Evolutionary conservation across 192 early-diverging fungal genomes (phyloP).

Genomic region (Obelidium mucronatum): DNA sequence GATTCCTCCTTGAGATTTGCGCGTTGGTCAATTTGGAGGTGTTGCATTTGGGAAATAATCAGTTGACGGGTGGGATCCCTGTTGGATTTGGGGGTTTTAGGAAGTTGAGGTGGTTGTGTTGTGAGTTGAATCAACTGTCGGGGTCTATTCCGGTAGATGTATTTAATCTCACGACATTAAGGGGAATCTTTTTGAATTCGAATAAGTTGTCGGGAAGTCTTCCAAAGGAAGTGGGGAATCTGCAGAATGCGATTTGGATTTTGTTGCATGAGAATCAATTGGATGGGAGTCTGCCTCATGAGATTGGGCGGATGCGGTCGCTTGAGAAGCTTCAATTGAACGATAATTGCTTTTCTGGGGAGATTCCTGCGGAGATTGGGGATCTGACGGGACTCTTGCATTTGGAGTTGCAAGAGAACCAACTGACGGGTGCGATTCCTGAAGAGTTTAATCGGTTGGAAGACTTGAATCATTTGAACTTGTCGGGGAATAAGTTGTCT

Average conservation of each 20-base stretch:
- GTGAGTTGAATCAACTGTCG: too few species aligned
- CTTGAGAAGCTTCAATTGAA: background rate
- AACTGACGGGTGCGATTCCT: background rate
- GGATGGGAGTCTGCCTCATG: background rate
- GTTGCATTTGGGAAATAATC: slow-evolving; percentile 23
- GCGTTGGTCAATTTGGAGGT: slow-evolving; percentile 13
- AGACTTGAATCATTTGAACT: background rate
- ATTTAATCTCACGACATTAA: background rate
- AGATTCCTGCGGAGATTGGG: slow-evolving; percentile 3
- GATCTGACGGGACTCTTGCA: background rate
- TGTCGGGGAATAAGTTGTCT: background rate
- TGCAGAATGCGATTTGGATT: background rate
- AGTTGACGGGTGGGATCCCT: slow-evolving; percentile 14
- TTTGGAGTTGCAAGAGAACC: background rate
- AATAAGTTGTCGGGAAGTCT: background rate
- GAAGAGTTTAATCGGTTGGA: background rate
- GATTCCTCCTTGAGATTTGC: slow-evolving; percentile 6
- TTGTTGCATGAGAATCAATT: background rate
- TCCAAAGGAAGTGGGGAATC: background rate
- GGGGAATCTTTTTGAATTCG: background rate
- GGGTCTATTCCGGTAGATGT: too few species aligned
- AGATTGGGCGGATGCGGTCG: background rate
- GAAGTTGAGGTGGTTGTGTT: too few species aligned
- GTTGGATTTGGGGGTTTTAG: too few species aligned
- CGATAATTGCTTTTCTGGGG: background rate